Evolutionary conservation across 2,329 filamentous ascomycete genomes (phyloP).

Genomic region (Epichloe hybrida): DNA sequence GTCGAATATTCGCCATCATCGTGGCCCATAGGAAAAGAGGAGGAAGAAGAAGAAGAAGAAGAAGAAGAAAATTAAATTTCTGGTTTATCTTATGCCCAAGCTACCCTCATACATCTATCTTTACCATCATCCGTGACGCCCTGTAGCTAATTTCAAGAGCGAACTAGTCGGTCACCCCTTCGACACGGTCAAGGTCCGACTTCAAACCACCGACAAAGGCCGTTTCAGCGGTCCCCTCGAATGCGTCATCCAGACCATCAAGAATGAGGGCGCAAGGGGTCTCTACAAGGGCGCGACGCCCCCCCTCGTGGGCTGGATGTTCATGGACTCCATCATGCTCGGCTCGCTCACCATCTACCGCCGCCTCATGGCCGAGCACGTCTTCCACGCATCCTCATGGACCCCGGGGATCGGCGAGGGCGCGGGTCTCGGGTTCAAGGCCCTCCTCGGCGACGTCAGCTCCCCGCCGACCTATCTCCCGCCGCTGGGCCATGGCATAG

Average conservation of each 20-base stretch:
- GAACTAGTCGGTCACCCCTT: slow-evolving; percentile 56
- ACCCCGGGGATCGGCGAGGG: slow-evolving; percentile 14
- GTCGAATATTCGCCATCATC: too few relatives aligned
- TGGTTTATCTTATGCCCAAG: too few relatives aligned
- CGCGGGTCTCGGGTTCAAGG: slow-evolving; percentile 7
- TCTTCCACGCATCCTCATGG: slow-evolving; percentile 46
- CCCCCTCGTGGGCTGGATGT: slow-evolving; percentile 88
- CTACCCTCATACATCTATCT: too few relatives aligned
- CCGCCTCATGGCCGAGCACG: slow-evolving; percentile 62
- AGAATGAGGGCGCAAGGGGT: slow-evolving; percentile 70
- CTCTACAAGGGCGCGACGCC: slow-evolving; percentile 93
- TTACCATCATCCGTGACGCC: too few relatives aligned
- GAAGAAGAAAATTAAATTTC: too few relatives aligned
- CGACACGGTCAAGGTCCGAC: slow-evolving; percentile 91
- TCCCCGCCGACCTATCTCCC: slow-evolving; percentile 41
- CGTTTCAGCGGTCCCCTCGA: slow-evolving; percentile 80
- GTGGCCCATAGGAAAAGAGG: not conserved
- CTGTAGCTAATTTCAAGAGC: too few relatives aligned
- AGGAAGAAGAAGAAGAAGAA: not conserved
- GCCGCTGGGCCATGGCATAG: slow-evolving; percentile 69
- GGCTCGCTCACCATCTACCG: slow-evolving; percentile 86
- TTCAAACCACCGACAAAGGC: slow-evolving; percentile 67
- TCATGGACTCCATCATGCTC: slow-evolving; percentile 88
- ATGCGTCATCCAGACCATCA: slow-evolving; percentile 71
- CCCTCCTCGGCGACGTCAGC: not conserved